phyloP scores from a whole-genome alignment of 2,329 filamentous ascomycete genomes.

The Nemania bipapillata region DNA sequence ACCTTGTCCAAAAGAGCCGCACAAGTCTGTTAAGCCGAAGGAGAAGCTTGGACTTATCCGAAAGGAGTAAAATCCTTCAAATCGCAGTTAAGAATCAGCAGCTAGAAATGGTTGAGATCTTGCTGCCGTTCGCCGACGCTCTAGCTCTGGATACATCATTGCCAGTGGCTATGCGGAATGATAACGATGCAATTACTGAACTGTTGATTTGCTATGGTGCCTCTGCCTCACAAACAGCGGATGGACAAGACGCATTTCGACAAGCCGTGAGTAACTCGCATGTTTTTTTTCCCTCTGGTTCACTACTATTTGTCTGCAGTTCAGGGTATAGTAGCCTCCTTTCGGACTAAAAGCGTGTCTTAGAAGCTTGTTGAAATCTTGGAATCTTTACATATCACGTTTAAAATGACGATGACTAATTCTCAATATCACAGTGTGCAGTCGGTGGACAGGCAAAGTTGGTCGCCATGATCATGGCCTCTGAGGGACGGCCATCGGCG shows the following conservation, averaged over 20 bases:
- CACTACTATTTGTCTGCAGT: too few species aligned
- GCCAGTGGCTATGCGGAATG: conserved; percentile 60
- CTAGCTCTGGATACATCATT: conserved; percentile 62
- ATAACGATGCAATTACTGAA: conserved; percentile 58
- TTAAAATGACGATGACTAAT: background rate
- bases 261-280: conserved; percentile 48
- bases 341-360: background rate
- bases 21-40: conserved; percentile 61
- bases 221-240: conserved; percentile 58
- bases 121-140: conserved; percentile 65
- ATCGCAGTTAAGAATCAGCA: conserved; percentile 63
- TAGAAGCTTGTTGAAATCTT: background rate
- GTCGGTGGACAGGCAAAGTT: conserved; percentile 59
- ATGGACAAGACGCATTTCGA: conserved; percentile 65
- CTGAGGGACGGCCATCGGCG: conserved; percentile 59
- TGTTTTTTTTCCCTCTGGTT: background rate
- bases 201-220: conserved; percentile 65
- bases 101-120: conserved; percentile 64
- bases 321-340: background rate
- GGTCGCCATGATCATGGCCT: conserved; percentile 61
- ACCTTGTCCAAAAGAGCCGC: conserved; percentile 61
- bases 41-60: conserved; percentile 62
- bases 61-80: conserved; percentile 63
- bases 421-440: conserved; percentile 51
- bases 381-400: background rate